Base-by-base conservation (phyloP, 805 yeast species). In the Candida sakaeoensis region DNA sequence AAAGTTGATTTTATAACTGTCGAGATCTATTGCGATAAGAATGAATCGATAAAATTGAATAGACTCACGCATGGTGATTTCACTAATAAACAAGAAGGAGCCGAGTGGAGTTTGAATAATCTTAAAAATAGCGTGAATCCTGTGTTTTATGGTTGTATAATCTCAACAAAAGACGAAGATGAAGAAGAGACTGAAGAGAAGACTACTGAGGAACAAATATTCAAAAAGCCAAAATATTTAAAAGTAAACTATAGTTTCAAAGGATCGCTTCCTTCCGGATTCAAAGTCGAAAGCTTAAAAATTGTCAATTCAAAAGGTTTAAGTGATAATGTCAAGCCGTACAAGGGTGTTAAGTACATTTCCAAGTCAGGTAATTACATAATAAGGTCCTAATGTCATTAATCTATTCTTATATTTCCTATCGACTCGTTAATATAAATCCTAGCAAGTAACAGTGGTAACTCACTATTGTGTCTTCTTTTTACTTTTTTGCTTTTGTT, bases 291-390 rank as follows among this genome's bases (percentile, higher is more conserved):
- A 9, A 70, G 82, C 21, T 61, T 89, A 45, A 75, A 77, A 51
- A 73, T 87, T 13, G 50, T 69, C 6, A 70, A 77, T 45, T 67
- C 72, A n/a, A 67, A 65, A 47, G 89, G 91, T 0, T 50, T 79
- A 41, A 75, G 75, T 5, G 79, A 77, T 2, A 66, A 68, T 4
- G 82, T 78, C 8, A 82, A 80, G 52, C 95, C 96, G 0, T 90
- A 79, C 67, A 90, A 89, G 57, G 98, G 98, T 1, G 96, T 90
- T 15, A 85, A 89, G 54, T 90, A 90, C 55, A 64, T 75, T 8
- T 80, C 95, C 5, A 62, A 63, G 40, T 72, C 85, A 0, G 85
- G 82, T 1, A 80, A 82, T 40, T 76, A 68, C 50, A 62, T 78
- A 2, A 65, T 80, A 15, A 59, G 80, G 26, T 48, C 55, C 10